Evolutionary conservation across 352 stramenopile genomes (phyloP).

Genomic region (Phytophthora hybrid): DNA sequence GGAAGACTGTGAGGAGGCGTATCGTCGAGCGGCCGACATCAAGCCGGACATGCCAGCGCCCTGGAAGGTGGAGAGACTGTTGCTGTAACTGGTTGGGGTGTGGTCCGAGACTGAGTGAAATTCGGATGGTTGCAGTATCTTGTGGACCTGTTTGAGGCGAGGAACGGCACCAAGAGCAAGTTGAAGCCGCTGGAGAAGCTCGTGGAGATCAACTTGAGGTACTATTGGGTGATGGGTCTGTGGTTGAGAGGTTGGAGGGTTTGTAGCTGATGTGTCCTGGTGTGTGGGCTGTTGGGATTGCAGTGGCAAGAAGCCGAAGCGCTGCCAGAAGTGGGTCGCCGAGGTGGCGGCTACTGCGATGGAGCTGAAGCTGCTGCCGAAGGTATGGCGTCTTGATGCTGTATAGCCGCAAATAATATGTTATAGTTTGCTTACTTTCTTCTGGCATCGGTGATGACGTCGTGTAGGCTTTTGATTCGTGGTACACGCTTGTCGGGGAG

Average conservation of each 20-base stretch:
- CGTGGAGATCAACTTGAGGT: slow-evolving; percentile 74
- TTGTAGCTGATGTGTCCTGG: slow-evolving; percentile 4
- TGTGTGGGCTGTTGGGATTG: not conserved
- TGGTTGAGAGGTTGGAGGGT: not conserved
- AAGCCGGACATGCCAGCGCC: slow-evolving; percentile 78
- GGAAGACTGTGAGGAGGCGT: slow-evolving; percentile 76
- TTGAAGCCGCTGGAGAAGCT: slow-evolving; percentile 80
- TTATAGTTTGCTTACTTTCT: not conserved
- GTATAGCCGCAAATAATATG: not conserved
- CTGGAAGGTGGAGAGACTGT: slow-evolving; percentile 69
- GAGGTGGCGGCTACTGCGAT: slow-evolving; percentile 69
- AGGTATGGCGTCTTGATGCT: slow-evolving; percentile 16
- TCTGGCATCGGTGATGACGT: not conserved
- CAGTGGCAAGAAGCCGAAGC: slow-evolving; percentile 79
- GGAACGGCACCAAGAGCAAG: slow-evolving; percentile 62
- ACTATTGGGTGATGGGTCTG: not conserved
- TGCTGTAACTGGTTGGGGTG: not conserved
- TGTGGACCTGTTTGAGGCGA: slow-evolving; percentile 75
- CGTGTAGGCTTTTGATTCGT: slow-evolving; percentile 75
- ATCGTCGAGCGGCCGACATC: slow-evolving; percentile 66
- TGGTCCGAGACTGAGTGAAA: not conserved
- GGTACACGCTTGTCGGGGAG: slow-evolving; percentile 71
- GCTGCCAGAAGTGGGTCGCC: slow-evolving; percentile 82
- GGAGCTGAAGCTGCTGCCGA: slow-evolving; percentile 61
- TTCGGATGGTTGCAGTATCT: slow-evolving; percentile 55